A percentile compares a stretch with the other conserved stretches of the same genome.
Conservation (phyloP, 2,329 filamentous ascomycete genomes). For the Phialophora macrospora region DNA sequence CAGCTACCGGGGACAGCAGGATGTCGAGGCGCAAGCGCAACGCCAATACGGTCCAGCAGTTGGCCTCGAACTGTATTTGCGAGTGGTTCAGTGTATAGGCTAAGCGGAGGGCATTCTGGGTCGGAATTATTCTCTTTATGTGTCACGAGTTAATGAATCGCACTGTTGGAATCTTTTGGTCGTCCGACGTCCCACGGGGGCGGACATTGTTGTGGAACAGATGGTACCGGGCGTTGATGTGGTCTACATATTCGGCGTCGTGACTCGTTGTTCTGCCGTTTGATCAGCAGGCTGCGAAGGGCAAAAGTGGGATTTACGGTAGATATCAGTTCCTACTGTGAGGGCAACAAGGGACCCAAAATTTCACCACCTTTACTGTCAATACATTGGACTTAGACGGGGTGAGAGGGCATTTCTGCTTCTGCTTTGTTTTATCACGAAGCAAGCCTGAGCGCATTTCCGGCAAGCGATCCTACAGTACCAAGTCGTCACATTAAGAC, state of each 20-base stretch:
- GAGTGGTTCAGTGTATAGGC: constrained; percentile 37
- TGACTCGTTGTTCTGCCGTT: background rate
- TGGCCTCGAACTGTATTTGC: constrained; percentile 38
- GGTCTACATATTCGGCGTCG: constrained; percentile 19
- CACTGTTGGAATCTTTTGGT: constrained; percentile 6
- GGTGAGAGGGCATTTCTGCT: background rate
- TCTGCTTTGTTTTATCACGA: background rate
- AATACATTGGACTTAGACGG: background rate
- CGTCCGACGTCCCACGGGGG: constrained; percentile 1
- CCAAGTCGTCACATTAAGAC: constrained; percentile 3
- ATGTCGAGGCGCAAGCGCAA: constrained; percentile 12
- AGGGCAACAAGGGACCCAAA: background rate
- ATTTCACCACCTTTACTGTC: background rate
- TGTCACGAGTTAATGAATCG: constrained; percentile 34
- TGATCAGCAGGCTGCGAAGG: background rate
- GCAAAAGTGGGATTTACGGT: constrained; percentile 19
- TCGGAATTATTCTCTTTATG: constrained; percentile 21
- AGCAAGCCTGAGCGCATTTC: background rate
- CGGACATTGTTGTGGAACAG: constrained; percentile 1
- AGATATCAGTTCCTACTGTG: constrained; percentile 12
- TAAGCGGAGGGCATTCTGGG: background rate
- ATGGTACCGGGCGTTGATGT: background rate
- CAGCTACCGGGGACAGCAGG: constrained; percentile 13
- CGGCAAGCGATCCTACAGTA: background rate
- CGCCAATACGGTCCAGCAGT: constrained; percentile 24